Base-by-base conservation (phyloP, 257 asterid genomes). In the Galeopsis tetrahit region DNA sequence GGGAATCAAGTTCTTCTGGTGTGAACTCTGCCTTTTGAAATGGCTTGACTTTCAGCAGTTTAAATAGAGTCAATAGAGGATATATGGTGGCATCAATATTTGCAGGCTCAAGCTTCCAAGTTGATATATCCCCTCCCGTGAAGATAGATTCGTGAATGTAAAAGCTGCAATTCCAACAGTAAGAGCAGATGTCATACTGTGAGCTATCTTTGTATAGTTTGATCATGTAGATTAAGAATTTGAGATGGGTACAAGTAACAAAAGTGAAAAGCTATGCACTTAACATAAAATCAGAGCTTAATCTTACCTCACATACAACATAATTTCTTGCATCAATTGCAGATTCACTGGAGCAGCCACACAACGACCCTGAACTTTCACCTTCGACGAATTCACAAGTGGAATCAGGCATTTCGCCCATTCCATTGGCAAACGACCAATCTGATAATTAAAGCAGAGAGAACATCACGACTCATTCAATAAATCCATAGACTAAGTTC, bases 341-440 rank as follows among this genome's bases (percentile, higher is more conserved):
- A 92, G 94, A 79, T 63, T 85, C 40, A 67, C 52, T 4, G 96
- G 96, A 4, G 96, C 98, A 73, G 88, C 85, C 7, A 92, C 69
- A 38, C 98, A 90, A 60, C 96, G 88, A 64, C 90, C 96, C 63
- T 75, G 81, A 82, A 92, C 86, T 68, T 88, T 92, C 77, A 92
- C 98, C 82, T 92, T 92, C 1, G 83, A 65, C 28, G 98, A 90
- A 77, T 71, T 84, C 13, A 90, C 96, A n/a, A 92, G 95, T 10
- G 98, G 98, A 77, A 85, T 77, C 51, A 92, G 94, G 81, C 96
- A 90, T 34, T 88, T 88, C 21, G 91, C 82, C 98, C 98, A 92
- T 79, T 90, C 98, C 96, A 84, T 90, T 17, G 96, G 96, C 76
- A 92, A 89, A 11, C 94, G 89, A 3, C 96, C 98, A 80, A 92